Percentiles rank a stretch among this genome's conserved stretches.
Conservation (phyloP, 768 basidiomycete species). For the Tylopilus subfusipes region DNA sequence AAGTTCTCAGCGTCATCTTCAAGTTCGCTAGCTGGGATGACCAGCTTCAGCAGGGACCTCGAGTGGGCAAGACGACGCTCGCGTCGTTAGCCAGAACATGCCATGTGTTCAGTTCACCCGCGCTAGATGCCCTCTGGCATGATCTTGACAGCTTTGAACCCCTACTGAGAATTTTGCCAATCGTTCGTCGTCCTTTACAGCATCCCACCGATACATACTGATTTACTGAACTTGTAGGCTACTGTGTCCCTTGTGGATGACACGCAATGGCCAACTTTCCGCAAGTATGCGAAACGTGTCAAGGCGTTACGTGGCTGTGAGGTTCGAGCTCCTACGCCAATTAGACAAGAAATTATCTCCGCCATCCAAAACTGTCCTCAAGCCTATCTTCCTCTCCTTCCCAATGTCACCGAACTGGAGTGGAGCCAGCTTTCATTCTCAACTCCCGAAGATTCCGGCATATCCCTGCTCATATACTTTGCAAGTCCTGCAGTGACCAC, state of each 20-base stretch:
- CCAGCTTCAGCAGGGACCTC: background rate
- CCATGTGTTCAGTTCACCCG: constrained; percentile 11
- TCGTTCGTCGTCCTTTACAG: background rate
- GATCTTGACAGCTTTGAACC: constrained; percentile 11
- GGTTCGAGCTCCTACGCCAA: background rate
- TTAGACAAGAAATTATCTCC: constrained; percentile 4
- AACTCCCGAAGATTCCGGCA: background rate
- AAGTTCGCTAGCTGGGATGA: background rate
- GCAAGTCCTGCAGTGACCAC: constrained; percentile 10
- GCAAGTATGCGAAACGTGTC: constrained; percentile 23
- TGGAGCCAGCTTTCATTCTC: constrained; percentile 14
- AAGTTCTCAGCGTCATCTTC: constrained; percentile 7
- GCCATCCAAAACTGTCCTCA: constrained; percentile 9
- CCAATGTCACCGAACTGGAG: constrained; percentile 15
- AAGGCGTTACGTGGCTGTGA: constrained; percentile 9
- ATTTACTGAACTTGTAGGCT: background rate
- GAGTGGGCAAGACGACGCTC: constrained; percentile 1
- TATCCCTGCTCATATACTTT: constrained; percentile 16
- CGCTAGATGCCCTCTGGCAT: constrained; percentile 12
- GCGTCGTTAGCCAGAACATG: constrained; percentile 13
- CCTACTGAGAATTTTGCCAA: constrained; percentile 4
- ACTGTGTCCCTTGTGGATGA: background rate
- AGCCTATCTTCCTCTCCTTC: constrained; percentile 19
- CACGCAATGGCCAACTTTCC: constrained; percentile 17
- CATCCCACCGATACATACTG: background rate